A percentile compares a stretch with the other conserved stretches of the same genome.
Evolutionary conservation across 2,329 filamentous ascomycete genomes (phyloP).

Genomic region (Clonostachys rosea): DNA sequence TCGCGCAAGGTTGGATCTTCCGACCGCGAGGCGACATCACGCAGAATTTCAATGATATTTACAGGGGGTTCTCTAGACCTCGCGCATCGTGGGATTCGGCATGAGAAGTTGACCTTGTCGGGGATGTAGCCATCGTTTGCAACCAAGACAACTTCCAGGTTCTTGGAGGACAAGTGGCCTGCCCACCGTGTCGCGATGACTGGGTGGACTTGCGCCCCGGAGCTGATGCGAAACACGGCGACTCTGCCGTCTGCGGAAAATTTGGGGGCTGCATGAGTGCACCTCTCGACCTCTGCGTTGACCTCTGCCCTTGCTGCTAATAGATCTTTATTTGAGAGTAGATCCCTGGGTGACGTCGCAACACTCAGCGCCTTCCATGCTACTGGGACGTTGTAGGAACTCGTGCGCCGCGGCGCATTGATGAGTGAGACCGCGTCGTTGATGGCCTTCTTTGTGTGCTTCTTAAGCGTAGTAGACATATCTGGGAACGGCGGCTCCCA

Average conservation of each 20-base stretch:
- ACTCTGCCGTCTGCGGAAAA: constrained; percentile 60
- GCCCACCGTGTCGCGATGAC: constrained; percentile 66
- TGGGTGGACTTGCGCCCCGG: constrained; percentile 58
- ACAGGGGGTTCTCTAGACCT: constrained; percentile 48
- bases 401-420: constrained; percentile 61
- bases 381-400: constrained; percentile 52
- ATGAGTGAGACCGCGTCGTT: constrained; percentile 60
- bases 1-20: constrained; percentile 30
- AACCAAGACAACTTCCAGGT: constrained; percentile 59
- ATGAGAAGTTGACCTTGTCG: constrained; percentile 63
- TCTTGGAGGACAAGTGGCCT: constrained; percentile 50
- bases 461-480: constrained; percentile 56
- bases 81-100: constrained; percentile 54
- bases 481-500: constrained; percentile 65
- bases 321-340: constrained; percentile 43
- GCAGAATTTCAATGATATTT: constrained; percentile 57
- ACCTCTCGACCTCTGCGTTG: constrained; percentile 6
- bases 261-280: constrained; percentile 56
- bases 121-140: constrained; percentile 63
- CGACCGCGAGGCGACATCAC: constrained; percentile 39
- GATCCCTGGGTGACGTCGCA: constrained; percentile 42
- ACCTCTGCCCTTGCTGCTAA: constrained; percentile 39
- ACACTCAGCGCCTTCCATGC: constrained; percentile 56
- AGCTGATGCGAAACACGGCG: constrained; percentile 58
- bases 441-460: constrained; percentile 54